Base-by-base conservation (phyloP, 768 basidiomycete genomes). In the Hortiboletus flavorubellus region DNA sequence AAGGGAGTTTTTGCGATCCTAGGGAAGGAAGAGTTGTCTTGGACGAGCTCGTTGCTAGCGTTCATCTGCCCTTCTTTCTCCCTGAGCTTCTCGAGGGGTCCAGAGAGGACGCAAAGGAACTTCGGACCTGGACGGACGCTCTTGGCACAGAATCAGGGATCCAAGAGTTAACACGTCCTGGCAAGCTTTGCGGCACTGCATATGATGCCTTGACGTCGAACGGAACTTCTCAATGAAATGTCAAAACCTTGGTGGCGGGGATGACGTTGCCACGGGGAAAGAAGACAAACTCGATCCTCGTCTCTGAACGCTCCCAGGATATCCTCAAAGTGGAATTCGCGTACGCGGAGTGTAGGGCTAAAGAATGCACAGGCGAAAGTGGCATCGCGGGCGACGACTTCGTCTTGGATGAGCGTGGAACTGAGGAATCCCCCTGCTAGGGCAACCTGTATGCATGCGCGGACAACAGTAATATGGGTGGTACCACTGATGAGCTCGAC, bases 1-100 rank as follows among this genome's bases (percentile, higher is more conserved):
- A 11, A 99, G 85, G 4, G 95, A 94, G 69, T 99, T 99, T 78
- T 98, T 99, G 73, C 91, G 86, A 73, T 98, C 91, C 93, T 96
- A 15, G 33, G 4, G 11, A 5, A 4, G 3, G 14, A 45, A 21
- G 11, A 47, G 26, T 98, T 99, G 70, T 99, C 97, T 78, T 86
- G 83, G 49, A 99, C 96, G 58, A 98, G 88, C 79, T 96, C 98
- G 76, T 99, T 96, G 52, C 83, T 76, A 30, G 89, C 81, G 70
- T 88, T 82, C 93, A 99, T 91, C 75, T 89, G 76, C 15, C 85
- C 86, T 77, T 98, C 97, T 62, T 81, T 79, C 76, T 98, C 92
- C 72, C 78, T 84, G 70, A 79, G 77, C 54, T 72, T 68, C 66
- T 95, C 86, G 40, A 96, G 65, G 80, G 75, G 65, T 91, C 89